A percentile compares a stretch with the other conserved stretches of the same genome.
phyloP scores from a whole-genome alignment of 2,329 filamentous ascomycete species.

The Trichoderma hamatum region DNA sequence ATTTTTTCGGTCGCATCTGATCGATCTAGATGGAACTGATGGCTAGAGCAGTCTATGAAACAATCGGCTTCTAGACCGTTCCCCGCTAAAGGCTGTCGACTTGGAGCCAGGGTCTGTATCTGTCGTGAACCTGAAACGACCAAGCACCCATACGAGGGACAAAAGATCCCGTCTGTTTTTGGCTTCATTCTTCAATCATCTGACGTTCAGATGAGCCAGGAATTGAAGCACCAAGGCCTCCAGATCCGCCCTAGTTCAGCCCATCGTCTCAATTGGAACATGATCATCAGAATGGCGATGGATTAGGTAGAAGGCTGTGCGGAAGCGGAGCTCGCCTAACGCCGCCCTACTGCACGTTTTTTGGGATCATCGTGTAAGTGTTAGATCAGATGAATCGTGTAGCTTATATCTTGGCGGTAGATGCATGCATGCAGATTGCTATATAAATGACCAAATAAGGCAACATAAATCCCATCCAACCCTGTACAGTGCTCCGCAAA shows the following conservation, averaged over 20 bases:
- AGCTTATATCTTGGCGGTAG: neutral
- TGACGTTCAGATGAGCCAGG: neutral
- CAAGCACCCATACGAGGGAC: neutral
- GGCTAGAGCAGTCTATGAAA: constrained; percentile 11
- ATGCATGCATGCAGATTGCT: no score
- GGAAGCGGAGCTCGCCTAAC: constrained; percentile 1
- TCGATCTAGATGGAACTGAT: neutral
- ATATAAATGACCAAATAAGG: neutral
- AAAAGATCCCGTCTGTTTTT: neutral
- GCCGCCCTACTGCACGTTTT: neutral
- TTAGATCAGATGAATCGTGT: neutral
- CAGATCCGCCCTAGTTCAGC: neutral
- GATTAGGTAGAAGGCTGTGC: neutral
- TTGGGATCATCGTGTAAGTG: constrained; percentile 4
- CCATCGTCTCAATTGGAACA: constrained; percentile 1
- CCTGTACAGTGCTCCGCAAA: neutral
- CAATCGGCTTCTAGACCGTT: constrained; percentile 1
- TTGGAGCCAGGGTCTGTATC: neutral
- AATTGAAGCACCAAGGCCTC: neutral
- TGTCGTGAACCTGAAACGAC: constrained; percentile 14
- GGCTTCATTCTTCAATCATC: neutral
- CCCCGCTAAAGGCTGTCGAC: neutral
- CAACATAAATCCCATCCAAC: neutral
- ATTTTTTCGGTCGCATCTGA: neutral
- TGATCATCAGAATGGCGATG: neutral